Conservation (phyloP, 2,329 filamentous ascomycete species). For the Xylariaceae sp. region DNA sequence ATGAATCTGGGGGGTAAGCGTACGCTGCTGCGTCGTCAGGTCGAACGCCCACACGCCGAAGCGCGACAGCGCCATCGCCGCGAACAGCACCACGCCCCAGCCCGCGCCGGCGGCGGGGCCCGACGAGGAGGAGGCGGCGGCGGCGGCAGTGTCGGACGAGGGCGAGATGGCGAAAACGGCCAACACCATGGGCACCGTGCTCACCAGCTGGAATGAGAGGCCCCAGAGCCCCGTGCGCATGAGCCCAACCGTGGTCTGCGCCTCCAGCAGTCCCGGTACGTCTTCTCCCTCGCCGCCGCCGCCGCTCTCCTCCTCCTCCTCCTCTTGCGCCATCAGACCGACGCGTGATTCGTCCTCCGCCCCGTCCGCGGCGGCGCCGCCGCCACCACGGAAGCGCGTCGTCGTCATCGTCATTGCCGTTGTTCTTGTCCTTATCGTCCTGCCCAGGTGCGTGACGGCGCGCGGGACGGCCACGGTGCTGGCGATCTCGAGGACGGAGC, state of each 20-base stretch:
- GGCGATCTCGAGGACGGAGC: constrained; percentile 43
- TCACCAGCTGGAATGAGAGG: constrained; percentile 31
- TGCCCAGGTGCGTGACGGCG: constrained; percentile 33
- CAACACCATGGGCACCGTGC: constrained; percentile 31
- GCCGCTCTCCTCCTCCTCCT: constrained; percentile 1
- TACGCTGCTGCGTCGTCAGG: constrained; percentile 34
- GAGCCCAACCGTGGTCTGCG: constrained; percentile 23
- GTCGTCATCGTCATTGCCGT: too few species aligned
- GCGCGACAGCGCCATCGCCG: constrained; percentile 33
- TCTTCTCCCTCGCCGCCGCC: constrained; percentile 7
- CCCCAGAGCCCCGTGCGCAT: constrained; percentile 35
- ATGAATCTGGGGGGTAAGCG: too few species aligned
- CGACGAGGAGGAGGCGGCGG: background rate
- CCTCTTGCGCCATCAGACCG: background rate
- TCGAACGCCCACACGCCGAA: constrained; percentile 38
- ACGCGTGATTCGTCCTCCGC: constrained; percentile 18
- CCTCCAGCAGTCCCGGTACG: constrained; percentile 8
- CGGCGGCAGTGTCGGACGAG: background rate
- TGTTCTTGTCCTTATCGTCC: too few species aligned
- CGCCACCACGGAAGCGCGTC: too few species aligned
- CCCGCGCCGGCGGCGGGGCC: too few species aligned
- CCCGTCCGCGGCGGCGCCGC: constrained; percentile 10
- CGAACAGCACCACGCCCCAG: constrained; percentile 28
- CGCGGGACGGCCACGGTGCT: constrained; percentile 45
- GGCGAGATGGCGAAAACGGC: constrained; percentile 26